Evolutionary conservation across 1,284 basidiomycete genomes (phyloP), one percentile per base, ranked within the genome.

Genomic region (Volvariella volvacea): DNA sequence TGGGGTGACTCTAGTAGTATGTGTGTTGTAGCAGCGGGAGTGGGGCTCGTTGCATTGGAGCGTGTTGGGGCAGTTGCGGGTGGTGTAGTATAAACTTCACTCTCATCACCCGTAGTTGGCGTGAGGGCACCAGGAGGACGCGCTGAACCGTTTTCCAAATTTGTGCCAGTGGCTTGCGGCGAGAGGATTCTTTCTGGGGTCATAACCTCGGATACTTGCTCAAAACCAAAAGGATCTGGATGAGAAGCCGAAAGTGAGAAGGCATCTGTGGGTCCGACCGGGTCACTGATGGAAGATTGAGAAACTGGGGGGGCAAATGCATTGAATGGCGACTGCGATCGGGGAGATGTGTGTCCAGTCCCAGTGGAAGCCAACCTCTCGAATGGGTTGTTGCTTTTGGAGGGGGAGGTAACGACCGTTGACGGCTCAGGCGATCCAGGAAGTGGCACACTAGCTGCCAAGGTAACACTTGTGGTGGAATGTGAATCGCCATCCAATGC

Each of bases 341-440:
- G 73, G 39, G 73, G 71, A 10, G 66, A 70, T 1, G 69, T 61
- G 22, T 67, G 55, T 8, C 69, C 71, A 21, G 70, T 63, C 39
- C 68, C 59, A 62, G 70, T 68, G 1, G 70, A 69, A 6, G 34
- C 34, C 40, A 94, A 65, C 33, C 88, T 71, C 51, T 93, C 94
- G 58, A 99, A 99, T 0, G 95, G 95, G 61, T 99, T 99, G 56
- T 84, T 95, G 55, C 89, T 93, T 65, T 88, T 85, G 36, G 74
- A 40, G 50, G 7, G 4, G n/a, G 19, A 36, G n/a, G 69, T 56
- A n/a, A 81, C 50, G 4, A 79, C 74, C 50, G 81, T 76, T 3
- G 67, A 56, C 4, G 73, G 56, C 21, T 65, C 56, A 6, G 65
- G 55, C 21, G 15, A 46, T 19, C 33, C 46, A 15, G 40, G 42